Conservation (phyloP, 2,329 filamentous ascomycete genomes). For the Hypoxylon sp. region DNA sequence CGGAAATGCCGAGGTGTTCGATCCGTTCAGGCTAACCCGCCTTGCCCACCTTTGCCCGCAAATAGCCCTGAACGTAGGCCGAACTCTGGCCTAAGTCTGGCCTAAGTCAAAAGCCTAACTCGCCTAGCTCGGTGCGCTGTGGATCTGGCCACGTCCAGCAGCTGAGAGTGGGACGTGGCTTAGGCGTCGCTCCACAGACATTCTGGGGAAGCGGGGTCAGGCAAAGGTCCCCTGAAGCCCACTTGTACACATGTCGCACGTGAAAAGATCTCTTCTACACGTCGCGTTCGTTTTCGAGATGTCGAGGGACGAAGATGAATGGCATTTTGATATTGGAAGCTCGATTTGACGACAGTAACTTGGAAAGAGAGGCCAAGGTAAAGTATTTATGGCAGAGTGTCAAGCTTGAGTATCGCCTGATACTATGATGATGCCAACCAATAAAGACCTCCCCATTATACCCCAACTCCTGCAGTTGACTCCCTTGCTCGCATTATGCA, state of each 20-base stretch:
- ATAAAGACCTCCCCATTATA: slow-evolving; percentile 17
- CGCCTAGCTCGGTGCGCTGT: slow-evolving; percentile 6
- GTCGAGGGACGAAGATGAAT: background rate
- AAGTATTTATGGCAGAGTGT: slow-evolving; percentile 26
- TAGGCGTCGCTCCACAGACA: slow-evolving; percentile 24
- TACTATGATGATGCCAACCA: slow-evolving; percentile 13
- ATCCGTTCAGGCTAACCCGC: background rate
- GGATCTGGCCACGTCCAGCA: slow-evolving; percentile 17
- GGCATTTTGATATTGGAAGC: background rate
- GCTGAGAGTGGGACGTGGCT: slow-evolving; percentile 4
- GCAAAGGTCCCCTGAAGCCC: slow-evolving; percentile 15
- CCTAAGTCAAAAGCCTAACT: slow-evolving; percentile 4
- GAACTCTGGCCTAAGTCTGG: background rate
- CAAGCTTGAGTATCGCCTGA: slow-evolving; percentile 7
- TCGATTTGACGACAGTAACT: background rate
- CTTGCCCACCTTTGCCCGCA: too few species aligned
- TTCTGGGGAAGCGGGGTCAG: slow-evolving; percentile 36
- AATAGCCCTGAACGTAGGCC: too few species aligned
- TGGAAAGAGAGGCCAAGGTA: slow-evolving; percentile 8
- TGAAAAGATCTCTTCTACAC: slow-evolving; percentile 13
- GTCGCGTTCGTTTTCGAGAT: slow-evolving; percentile 6
- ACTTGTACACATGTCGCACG: slow-evolving; percentile 24
- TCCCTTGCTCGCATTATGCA: slow-evolving; percentile 23
- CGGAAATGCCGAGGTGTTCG: too few species aligned
- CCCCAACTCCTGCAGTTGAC: slow-evolving; percentile 26